Evolutionary conservation across 768 basidiomycete genomes (phyloP), one percentile per base, ranked within the genome.

Genomic region (Rhizopogon roseolus): DNA sequence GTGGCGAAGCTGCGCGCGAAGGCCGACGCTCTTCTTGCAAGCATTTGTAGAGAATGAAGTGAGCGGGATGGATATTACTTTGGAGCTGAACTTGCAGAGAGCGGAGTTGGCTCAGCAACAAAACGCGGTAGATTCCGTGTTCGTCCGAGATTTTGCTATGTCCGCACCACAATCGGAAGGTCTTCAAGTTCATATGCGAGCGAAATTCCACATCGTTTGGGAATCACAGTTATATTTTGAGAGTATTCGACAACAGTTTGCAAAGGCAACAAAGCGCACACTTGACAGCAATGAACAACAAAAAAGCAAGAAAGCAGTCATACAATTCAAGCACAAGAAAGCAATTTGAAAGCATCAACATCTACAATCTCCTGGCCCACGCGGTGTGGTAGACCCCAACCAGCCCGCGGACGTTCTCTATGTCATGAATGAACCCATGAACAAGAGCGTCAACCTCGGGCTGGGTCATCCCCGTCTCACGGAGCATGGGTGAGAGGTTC

Each of bases 1-100:
- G 93, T 90, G 54, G 93, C 91, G 71, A 93, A 93, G 32, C 78
- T 79, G 64, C 88, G 85, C 66, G 76, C 78, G 57, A 83, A 62
- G 68, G 78, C 72, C 72, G 82, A 82, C 74, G 81, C 75, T 71
- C 82, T 81, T 60, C 79, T 75, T 65, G 78, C 76, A 66, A 85
- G 72, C 85, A 87, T 85, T 70, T 65, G 73, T 70, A 68, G 62
- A 56, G 59, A 55, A 56, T 61, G 60, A 66, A 22, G 65, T 62
- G 55, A 38, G 52, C 45, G 37, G 45, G 62, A 58, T 39, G 54
- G 51, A 46, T 56, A 34, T 10, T 11, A 34, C 56, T 54, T 22
- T 55, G 17, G 53, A 13, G 54, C 60, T 32, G 14, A 36, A 36
- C 32, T 25, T 48, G 19, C 34, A 36, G 34, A 46, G 48, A 57